These are phyloP conservation scores for Pythium periplocum DNA, from an alignment of 352 stramenopile species.

Conservation along the genomic window DNA sequence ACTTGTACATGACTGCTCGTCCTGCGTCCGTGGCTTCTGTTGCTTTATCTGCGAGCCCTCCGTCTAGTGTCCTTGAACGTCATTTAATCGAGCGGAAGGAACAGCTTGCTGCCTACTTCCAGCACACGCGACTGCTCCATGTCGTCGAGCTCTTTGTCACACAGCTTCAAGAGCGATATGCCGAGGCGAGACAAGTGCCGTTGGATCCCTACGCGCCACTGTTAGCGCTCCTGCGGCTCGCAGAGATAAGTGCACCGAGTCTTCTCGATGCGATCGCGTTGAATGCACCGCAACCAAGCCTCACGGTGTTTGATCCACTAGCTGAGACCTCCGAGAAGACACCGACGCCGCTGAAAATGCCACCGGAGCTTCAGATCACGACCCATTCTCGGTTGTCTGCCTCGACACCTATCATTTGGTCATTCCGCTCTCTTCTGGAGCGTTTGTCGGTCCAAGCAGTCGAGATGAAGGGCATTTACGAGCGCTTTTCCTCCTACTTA, in stretches of 20 bases:
- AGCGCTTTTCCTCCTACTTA: conserved; percentile 1
- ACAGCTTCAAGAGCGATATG: conserved; percentile 22
- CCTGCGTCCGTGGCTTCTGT: too few relatives aligned
- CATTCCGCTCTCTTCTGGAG: too few relatives aligned
- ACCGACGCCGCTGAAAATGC: background rate
- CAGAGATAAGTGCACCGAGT: conserved; percentile 18
- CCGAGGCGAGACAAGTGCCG: conserved; percentile 22
- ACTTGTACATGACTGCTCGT: too few relatives aligned
- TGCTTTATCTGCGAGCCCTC: too few relatives aligned
- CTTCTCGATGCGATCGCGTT: conserved; percentile 7
- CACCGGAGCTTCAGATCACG: conserved; percentile 7
- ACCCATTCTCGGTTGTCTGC: background rate
- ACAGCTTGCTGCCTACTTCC: conserved; percentile 41
- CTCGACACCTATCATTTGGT: background rate
- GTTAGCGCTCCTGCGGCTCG: conserved; percentile 26
- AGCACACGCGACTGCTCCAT: conserved; percentile 27
- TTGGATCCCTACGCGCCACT: conserved; percentile 32
- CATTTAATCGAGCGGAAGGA: conserved; percentile 14
- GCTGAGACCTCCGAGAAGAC: too few relatives aligned
- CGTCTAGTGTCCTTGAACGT: background rate
- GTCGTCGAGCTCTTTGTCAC: conserved; percentile 29
- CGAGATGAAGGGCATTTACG: background rate
- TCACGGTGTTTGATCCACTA: conserved; percentile 13
- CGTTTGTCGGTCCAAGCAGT: too few relatives aligned
- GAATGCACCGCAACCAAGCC: conserved; percentile 11